Percentiles rank a stretch among this genome's conserved stretches.
These are phyloP conservation scores for Ustilaginoidea virens DNA, from an alignment of 2,329 filamentous ascomycete genomes.

Conservation along the genomic window DNA sequence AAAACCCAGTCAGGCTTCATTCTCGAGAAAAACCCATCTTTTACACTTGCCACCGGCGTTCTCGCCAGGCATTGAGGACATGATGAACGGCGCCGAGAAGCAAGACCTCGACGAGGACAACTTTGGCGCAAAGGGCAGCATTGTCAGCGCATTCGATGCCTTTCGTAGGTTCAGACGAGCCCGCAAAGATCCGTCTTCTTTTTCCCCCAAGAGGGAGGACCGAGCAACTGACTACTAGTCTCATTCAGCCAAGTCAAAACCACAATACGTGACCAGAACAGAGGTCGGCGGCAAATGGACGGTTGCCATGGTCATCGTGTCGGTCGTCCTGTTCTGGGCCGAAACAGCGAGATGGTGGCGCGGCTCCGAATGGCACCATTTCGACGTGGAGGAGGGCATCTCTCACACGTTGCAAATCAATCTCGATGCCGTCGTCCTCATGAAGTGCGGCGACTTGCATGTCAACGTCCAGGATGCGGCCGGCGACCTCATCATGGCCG, in stretches of 20 bases:
- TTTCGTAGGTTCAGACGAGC: slow-evolving; percentile 64
- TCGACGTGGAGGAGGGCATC: slow-evolving; percentile 85
- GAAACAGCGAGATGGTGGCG: slow-evolving; percentile 74
- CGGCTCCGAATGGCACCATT: slow-evolving; percentile 74
- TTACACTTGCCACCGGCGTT: no score
- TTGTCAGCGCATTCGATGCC: slow-evolving; percentile 84
- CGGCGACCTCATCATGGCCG: slow-evolving; percentile 81
- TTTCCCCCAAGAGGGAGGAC: no score
- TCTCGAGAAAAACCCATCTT: no score
- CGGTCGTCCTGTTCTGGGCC: slow-evolving; percentile 57
- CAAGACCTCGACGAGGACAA: slow-evolving; percentile 54
- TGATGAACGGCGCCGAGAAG: slow-evolving; percentile 68
- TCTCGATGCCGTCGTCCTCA: slow-evolving; percentile 79
- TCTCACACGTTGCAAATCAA: slow-evolving; percentile 85
- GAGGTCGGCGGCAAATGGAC: slow-evolving; percentile 90
- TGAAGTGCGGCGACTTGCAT: slow-evolving; percentile 80
- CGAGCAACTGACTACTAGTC: no score
- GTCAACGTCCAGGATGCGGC: slow-evolving; percentile 94
- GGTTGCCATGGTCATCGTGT: slow-evolving; percentile 61
- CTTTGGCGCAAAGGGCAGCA: slow-evolving; percentile 58
- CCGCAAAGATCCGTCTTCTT: no score
- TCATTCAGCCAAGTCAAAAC: slow-evolving; percentile 74
- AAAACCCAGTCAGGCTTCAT: no score
- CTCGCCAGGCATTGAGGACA: slow-evolving; percentile 1
- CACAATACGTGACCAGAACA: slow-evolving; percentile 76